A percentile compares a stretch with the other conserved stretches of the same genome.
These are phyloP conservation scores for Fusarium phyllophilum DNA, from an alignment of 2,329 filamentous ascomycete genomes.

Conservation along the genomic window DNA sequence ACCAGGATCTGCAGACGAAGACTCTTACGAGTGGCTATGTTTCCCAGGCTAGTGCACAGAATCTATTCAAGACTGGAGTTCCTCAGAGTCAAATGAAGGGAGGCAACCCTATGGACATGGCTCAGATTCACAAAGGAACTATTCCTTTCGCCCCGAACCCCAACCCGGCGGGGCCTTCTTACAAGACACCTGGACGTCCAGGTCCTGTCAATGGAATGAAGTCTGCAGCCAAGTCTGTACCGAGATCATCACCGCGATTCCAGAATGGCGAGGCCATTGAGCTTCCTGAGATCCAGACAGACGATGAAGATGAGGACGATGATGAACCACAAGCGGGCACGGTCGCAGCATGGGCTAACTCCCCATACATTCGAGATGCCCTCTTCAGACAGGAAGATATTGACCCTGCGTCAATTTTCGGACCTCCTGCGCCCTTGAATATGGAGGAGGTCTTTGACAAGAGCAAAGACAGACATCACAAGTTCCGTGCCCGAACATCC, in stretches of 20 bases:
- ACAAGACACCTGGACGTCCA: constrained; percentile 76
- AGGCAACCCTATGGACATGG: constrained; percentile 80
- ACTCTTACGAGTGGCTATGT: constrained; percentile 70
- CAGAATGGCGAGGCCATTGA: constrained; percentile 90
- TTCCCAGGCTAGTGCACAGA: constrained; percentile 62
- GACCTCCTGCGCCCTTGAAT: constrained; percentile 84
- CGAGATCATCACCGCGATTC: constrained; percentile 82
- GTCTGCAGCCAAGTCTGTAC: constrained; percentile 67
- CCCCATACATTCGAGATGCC: constrained; percentile 80
- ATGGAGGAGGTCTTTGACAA: constrained; percentile 98
- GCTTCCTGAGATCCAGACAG: constrained; percentile 93
- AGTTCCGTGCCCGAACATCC: constrained; percentile 89
- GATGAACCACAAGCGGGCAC: constrained; percentile 62
- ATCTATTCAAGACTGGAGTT: constrained; percentile 73
- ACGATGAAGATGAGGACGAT: constrained; percentile 88
- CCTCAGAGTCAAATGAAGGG: constrained; percentile 73
- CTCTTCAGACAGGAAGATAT: constrained; percentile 85
- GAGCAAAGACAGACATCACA: constrained; percentile 84
- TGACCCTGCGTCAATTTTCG: constrained; percentile 88
- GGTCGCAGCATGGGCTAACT: constrained; percentile 87
- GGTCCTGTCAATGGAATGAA: constrained; percentile 57
- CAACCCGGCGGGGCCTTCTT: constrained; percentile 63
- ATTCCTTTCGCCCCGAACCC: constrained; percentile 86
- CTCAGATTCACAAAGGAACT: constrained; percentile 86
- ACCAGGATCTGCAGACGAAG: constrained; percentile 69